Evolutionary conservation across 2,329 filamentous ascomycete genomes (phyloP), one percentile per base, ranked within the genome.

Genomic region (Zasmidium citrigriseum): DNA sequence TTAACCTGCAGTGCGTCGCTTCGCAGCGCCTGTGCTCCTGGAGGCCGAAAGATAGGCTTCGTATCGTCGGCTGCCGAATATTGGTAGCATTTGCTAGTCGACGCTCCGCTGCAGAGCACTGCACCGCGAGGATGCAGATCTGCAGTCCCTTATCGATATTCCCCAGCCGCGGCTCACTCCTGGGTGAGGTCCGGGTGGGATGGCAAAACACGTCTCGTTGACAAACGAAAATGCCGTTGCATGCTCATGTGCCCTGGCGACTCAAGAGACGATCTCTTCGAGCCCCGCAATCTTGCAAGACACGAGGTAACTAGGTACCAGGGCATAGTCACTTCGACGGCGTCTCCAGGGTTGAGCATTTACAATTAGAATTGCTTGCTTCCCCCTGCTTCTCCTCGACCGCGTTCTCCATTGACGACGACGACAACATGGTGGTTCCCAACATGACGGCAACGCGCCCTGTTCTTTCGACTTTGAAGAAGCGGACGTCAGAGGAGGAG

Each of bases 401-500:
- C 14, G 14, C 14, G 34, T 41, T 41, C 34, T 41, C 34, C 5
- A 16, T 41, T 41, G n/a, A n/a, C 16, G 34, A 41, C 34, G 4
- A 41, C 34, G 34, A 41, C 34, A 54, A 10, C 44, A 54, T 54
- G 52, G 52, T 41, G 14, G 34, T 11, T 4, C 34, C 52, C 12
- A 47, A 54, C 16, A 24, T 54, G 18, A 54, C 23, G n/a, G 22
- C 52, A 16, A 47, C 52, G 2, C 22, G 38, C 12, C 22, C 41
- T n/a, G 41, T 34, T 14, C 11, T 46, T 3, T 44, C 22, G 22
- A 54, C 52, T 12, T 16, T 54, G 16, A 50, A 45, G 22, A 57
- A 41, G 12, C 41, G 55, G 18, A 57, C 55, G 18, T 10, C 20
- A 23, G 49, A 57, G 25, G 41, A 47, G 16, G 57, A 59, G 46